These are phyloP conservation scores for Dactylellina cionopaga DNA, from an alignment of 2,329 filamentous ascomycete species.

Conservation along the genomic window DNA sequence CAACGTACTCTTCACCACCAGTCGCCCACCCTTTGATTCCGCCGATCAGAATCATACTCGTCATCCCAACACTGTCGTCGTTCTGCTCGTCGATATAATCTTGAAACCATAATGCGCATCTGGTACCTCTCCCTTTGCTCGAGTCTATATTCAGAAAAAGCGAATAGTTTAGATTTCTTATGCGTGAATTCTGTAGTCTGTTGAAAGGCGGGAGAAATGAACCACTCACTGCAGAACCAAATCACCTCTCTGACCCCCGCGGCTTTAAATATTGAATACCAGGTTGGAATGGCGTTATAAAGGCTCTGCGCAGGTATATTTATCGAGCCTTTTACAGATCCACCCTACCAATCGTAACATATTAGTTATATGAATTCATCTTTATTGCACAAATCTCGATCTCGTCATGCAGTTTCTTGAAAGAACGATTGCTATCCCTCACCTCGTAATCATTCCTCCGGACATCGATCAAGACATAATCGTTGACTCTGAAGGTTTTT, in stretches of 20 bases:
- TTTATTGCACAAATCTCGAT: not conserved
- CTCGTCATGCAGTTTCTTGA: too few species aligned
- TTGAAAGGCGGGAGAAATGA: not conserved
- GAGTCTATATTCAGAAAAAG: conserved; percentile 62
- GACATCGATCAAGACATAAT: conserved; percentile 64
- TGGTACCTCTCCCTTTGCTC: conserved; percentile 66
- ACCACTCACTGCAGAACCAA: conserved; percentile 62
- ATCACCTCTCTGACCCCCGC: conserved; percentile 59
- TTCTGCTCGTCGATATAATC: conserved; percentile 64
- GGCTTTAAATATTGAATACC: conserved; percentile 58
- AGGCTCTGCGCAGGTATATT: conserved; percentile 62
- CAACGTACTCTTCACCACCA: conserved; percentile 64
- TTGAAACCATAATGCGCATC: conserved; percentile 67
- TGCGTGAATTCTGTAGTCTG: too few species aligned
- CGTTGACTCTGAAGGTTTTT: conserved; percentile 54
- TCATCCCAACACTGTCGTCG: conserved; percentile 61
- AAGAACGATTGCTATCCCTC: too few species aligned
- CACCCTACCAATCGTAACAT: not conserved
- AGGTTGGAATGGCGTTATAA: conserved; percentile 59
- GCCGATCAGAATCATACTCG: conserved; percentile 65
- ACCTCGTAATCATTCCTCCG: conserved; percentile 55
- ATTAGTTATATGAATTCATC: not conserved
- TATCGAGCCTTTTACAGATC: conserved; percentile 10
- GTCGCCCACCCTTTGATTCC: conserved; percentile 68
- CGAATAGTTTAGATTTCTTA: not conserved